Conservation (phyloP, 2,329 filamentous ascomycete genomes). For the Neoascochyta sp. region DNA sequence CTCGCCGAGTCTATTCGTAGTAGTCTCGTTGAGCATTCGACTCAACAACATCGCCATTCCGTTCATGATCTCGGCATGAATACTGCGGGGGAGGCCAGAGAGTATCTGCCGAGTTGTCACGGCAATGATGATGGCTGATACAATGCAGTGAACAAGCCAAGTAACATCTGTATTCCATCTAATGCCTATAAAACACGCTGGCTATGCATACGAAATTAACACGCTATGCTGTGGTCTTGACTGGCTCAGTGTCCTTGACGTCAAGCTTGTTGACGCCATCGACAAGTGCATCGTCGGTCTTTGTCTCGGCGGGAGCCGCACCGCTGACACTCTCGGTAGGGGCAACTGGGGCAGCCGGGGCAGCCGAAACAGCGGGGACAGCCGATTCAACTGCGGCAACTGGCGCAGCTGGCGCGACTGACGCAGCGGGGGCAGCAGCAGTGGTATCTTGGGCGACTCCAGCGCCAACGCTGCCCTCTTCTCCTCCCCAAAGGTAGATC, state of each 20-base stretch:
- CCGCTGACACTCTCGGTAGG: not conserved
- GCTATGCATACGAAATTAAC: too few relatives aligned
- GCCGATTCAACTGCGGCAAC: not conserved
- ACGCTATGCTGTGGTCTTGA: slow-evolving; percentile 12
- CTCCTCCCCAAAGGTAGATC: slow-evolving; percentile 75
- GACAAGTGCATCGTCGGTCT: slow-evolving; percentile 11
- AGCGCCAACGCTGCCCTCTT: slow-evolving; percentile 25
- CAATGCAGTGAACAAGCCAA: too few relatives aligned
- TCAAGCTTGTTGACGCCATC: slow-evolving; percentile 22
- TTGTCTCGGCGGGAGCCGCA: slow-evolving; percentile 2
- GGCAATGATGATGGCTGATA: too few relatives aligned
- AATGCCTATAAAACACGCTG: too few relatives aligned
- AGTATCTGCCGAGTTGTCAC: too few relatives aligned
- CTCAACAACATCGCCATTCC: too few relatives aligned
- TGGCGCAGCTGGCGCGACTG: not conserved
- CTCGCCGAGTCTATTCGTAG: too few relatives aligned
- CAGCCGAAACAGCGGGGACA: not conserved
- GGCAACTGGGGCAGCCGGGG: not conserved
- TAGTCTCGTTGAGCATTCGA: too few relatives aligned
- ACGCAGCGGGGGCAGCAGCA: not conserved
- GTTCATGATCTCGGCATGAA: too few relatives aligned
- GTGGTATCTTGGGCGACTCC: slow-evolving; percentile 1
- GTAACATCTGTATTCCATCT: too few relatives aligned
- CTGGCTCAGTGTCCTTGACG: slow-evolving; percentile 20
- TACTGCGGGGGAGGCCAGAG: too few relatives aligned